Base-by-base conservation (phyloP, 208 protist genomes). In the Crithidia thermophila region DNA sequence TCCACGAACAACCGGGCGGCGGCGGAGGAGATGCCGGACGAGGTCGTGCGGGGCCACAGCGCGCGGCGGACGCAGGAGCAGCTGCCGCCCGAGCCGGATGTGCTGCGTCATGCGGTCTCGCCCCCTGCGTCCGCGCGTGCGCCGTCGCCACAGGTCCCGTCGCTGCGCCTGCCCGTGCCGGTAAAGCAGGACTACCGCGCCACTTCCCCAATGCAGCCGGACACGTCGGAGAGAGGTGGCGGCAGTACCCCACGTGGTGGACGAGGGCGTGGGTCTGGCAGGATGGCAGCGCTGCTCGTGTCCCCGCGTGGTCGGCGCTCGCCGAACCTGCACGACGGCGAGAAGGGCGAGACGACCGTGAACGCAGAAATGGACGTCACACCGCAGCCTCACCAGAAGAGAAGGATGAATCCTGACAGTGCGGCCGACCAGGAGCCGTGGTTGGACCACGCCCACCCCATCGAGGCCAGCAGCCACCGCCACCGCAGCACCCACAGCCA, bases 391-490 rank as follows among this genome's bases (percentile, higher is more conserved):
- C 20, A 56, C 36, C 30, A n/a, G 6, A 8, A 20, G 2, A 4
- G 14, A 10, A 60, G 13, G 2, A 28, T 13, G 5, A 10, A 43
- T 16, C 16, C 39, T 43, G 39, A 34, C 40, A 64, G 20, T n/a
- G n/a, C n/a, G n/a, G n/a, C n/a, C 4, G 51, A 57, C 10, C 46
- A 55, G 16, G 64, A 63, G 56, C 56, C 56, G 33, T 64, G 66
- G 56, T 25, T 63, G 23, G 66, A 72, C 34, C 52, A 72, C 45
- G 56, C 40, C 14, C 18, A 42, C 37, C 49, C 66, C n/a, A 57
- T 42, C 14, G 51, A 57, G 36, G 46, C 46, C 34, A 63, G 56
- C 43, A 57, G 37, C 31, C 30, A 39, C 23, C 25, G 27, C 18
- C 43, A 56, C 33, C 11, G 4, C 52, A 39, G 52, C 1, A 13